phyloP scores from a whole-genome alignment of 768 basidiomycete species.

The Tylopilus balloui region DNA sequence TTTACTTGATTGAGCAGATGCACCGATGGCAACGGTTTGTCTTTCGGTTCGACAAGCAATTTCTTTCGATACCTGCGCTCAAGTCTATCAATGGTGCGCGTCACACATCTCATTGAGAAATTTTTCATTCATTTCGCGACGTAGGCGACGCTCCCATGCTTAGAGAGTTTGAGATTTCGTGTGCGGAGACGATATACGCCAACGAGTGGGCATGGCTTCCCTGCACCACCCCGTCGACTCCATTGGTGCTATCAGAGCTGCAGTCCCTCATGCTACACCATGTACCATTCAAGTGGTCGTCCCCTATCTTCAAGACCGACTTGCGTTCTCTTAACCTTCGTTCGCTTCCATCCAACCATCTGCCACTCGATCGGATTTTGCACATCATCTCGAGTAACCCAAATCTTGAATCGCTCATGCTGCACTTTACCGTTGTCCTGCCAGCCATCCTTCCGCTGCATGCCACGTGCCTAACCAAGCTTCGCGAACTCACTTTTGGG shows the following conservation, averaged over 20 bases:
- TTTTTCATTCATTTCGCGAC: constrained; percentile 1
- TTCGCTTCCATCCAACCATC: constrained; percentile 56
- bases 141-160: constrained; percentile 70
- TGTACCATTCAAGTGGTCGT: constrained; percentile 74
- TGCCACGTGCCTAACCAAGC: constrained; percentile 47
- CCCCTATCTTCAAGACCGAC: constrained; percentile 61
- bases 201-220: constrained; percentile 76
- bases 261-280: constrained; percentile 61
- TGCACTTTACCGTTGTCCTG: constrained; percentile 60
- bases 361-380: constrained; percentile 67
- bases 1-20: constrained; percentile 76
- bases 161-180: constrained; percentile 74
- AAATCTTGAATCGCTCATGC: constrained; percentile 48
- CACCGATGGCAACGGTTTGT: constrained; percentile 79
- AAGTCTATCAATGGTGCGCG: constrained; percentile 65
- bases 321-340: constrained; percentile 59
- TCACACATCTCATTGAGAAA: not conserved
- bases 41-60: constrained; percentile 74
- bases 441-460: constrained; percentile 60
- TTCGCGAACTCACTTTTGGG: constrained; percentile 55
- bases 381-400: constrained; percentile 59
- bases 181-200: constrained; percentile 55
- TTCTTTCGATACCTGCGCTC: constrained; percentile 67
- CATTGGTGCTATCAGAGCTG: constrained; percentile 43
- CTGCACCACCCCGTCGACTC: constrained; percentile 36